Evolutionary conservation across 106 monocot genomes (phyloP).

Genomic region (Phalaenopsis equestris): DNA sequence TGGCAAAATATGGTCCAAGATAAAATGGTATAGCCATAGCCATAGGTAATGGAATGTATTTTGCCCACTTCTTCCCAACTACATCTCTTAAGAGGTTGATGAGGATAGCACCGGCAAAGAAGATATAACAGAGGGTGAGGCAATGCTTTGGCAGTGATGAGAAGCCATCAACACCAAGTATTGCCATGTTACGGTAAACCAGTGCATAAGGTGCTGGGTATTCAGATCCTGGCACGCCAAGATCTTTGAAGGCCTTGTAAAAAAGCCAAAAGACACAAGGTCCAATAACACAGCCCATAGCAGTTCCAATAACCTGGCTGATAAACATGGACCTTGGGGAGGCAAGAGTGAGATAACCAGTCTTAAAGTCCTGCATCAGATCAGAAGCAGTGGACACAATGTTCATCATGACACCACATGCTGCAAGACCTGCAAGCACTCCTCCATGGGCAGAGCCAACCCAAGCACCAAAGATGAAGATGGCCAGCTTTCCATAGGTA

Average conservation of each 20-base stretch:
- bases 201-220: conserved; percentile 41
- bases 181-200: conserved; percentile 38
- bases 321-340: conserved; percentile 58
- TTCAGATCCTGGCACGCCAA: conserved; percentile 11
- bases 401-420: conserved; percentile 49
- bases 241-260: conserved; percentile 29
- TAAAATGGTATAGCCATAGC: conserved; percentile 26
- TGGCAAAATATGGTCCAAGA: conserved; percentile 16
- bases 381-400: conserved; percentile 37
- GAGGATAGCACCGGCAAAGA: conserved; percentile 13
- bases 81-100: conserved; percentile 17
- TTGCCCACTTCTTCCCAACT: conserved; percentile 9
- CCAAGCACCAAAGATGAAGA: conserved; percentile 48
- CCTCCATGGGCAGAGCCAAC: conserved; percentile 31
- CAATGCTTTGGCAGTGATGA: conserved; percentile 17
- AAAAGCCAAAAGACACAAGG: conserved; percentile 46
- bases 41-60: conserved; percentile 22
- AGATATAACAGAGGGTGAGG: conserved; percentile 21
- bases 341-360: conserved; percentile 43
- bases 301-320: conserved; percentile 52
- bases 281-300: conserved; percentile 51
- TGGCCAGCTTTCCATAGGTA: conserved; percentile 56
- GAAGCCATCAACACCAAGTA: conserved; percentile 31
- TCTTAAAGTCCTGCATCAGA: conserved; percentile 61
- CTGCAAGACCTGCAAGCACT: conserved; percentile 37